phyloP scores from a whole-genome alignment of 345 rosid species.

The Eucalyptus dawsonii region DNA sequence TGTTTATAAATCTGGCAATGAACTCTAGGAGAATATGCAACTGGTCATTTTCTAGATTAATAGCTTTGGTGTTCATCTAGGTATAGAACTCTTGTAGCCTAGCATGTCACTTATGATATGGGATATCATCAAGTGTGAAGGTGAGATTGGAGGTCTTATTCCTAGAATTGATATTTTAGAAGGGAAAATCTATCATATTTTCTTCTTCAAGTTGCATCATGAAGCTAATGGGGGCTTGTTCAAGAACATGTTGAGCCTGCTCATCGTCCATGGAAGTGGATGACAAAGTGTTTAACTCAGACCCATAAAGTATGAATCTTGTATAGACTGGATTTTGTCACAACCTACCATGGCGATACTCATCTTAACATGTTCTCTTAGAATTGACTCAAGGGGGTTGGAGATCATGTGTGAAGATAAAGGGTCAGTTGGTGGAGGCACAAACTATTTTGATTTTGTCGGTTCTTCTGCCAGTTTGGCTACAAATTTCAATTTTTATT shows the following conservation, averaged over 20 bases:
- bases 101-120: not conserved
- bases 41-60: not conserved
- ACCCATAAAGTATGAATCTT: not conserved
- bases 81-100: not conserved
- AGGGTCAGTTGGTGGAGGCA: not conserved
- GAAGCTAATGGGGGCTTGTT: not conserved
- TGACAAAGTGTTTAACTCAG: not conserved
- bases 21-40: not conserved
- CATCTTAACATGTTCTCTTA: not conserved
- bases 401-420: not conserved
- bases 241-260: too few relatives aligned
- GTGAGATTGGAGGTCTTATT: too few relatives aligned
- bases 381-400: not conserved
- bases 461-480: fast-evolving
- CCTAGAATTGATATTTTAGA: too few relatives aligned
- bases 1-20: not conserved
- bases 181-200: too few relatives aligned
- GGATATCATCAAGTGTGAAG: not conserved
- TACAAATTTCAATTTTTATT: too few relatives aligned
- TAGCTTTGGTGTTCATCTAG: not conserved
- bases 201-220: too few relatives aligned
- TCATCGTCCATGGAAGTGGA: not conserved
- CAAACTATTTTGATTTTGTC: too few relatives aligned
- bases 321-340: too few relatives aligned
- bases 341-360: not conserved